phyloP scores from a whole-genome alignment of 2,329 filamentous ascomycete species.

The Aspergillus amoenus region DNA sequence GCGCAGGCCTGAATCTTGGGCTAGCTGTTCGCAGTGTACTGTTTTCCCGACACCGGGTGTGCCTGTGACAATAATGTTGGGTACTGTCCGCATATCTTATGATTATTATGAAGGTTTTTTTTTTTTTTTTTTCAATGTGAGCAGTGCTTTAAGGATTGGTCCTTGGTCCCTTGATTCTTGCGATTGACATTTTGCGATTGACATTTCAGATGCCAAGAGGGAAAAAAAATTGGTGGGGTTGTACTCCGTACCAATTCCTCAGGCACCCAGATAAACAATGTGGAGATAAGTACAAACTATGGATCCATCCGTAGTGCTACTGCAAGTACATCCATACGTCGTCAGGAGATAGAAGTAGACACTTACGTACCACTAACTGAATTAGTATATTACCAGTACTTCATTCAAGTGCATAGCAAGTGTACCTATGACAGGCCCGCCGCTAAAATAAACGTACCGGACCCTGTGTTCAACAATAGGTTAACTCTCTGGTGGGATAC shows the following conservation, averaged over 20 bases:
- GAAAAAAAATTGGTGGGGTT: slow-evolving; percentile 21
- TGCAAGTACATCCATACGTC: too few species aligned
- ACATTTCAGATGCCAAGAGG: slow-evolving; percentile 2
- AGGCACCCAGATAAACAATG: slow-evolving; percentile 11
- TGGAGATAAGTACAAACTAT: too few species aligned
- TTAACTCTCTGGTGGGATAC: neutral
- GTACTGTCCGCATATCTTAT: slow-evolving; percentile 45
- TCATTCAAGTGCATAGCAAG: too few species aligned
- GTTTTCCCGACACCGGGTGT: slow-evolving; percentile 97
- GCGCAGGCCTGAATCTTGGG: slow-evolving; percentile 71
- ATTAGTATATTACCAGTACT: too few species aligned
- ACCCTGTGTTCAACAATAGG: neutral
- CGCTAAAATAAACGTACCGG: too few species aligned
- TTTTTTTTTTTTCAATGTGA: neutral
- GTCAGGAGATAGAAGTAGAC: too few species aligned
- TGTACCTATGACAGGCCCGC: too few species aligned
- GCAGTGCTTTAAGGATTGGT: neutral
- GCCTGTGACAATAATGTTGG: slow-evolving; percentile 93
- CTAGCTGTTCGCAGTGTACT: slow-evolving; percentile 81
- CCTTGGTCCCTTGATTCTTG: neutral
- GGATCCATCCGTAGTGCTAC: too few species aligned
- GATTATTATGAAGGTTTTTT: neutral
- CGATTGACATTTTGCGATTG: neutral
- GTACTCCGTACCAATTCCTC: slow-evolving; percentile 13
- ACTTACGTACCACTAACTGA: too few species aligned